Evolutionary conservation across 1,284 basidiomycete genomes (phyloP).

Genomic region (Ceratobasidium sp.): DNA sequence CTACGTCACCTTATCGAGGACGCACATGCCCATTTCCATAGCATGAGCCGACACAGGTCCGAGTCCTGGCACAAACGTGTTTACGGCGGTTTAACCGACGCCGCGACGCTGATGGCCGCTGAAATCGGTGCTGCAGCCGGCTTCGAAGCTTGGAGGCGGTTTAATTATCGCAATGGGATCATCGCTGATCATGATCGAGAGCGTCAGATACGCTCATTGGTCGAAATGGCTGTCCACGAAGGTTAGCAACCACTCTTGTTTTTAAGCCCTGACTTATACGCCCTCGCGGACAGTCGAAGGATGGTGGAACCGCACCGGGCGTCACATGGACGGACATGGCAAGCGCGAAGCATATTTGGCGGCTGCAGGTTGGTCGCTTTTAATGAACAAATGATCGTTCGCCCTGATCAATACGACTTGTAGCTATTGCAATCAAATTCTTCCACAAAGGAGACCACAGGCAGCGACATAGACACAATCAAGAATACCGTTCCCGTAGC

Average conservation of each 20-base stretch:
- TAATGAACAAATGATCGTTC: not conserved
- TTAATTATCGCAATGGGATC: constrained; percentile 38
- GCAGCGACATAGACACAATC: not conserved
- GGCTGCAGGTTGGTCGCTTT: constrained; percentile 61
- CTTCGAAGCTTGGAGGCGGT: constrained; percentile 42
- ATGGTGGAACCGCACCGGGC: constrained; percentile 63
- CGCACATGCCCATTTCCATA: not conserved
- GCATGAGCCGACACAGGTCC: constrained; percentile 50
- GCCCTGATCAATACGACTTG: not conserved
- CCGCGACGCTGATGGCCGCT: constrained; percentile 53
- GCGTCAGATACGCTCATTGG: constrained; percentile 2
- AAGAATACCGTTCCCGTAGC: constrained; percentile 17
- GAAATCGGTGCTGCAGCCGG: constrained; percentile 53
- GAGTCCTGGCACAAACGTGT: constrained; percentile 69
- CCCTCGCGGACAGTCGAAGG: constrained; percentile 39
- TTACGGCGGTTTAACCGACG: constrained; percentile 66
- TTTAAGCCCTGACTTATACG: constrained; percentile 15
- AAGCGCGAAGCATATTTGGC: constrained; percentile 66
- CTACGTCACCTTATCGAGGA: not conserved
- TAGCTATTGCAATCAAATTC: constrained; percentile 34
- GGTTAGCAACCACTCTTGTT: not conserved
- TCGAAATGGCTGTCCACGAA: constrained; percentile 21
- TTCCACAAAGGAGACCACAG: constrained; percentile 21
- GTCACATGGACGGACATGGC: constrained; percentile 61
- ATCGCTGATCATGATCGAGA: constrained; percentile 22